Evolutionary conservation across 805 yeast species (phyloP).

Genomic region (Sugiyamaella americana): DNA sequence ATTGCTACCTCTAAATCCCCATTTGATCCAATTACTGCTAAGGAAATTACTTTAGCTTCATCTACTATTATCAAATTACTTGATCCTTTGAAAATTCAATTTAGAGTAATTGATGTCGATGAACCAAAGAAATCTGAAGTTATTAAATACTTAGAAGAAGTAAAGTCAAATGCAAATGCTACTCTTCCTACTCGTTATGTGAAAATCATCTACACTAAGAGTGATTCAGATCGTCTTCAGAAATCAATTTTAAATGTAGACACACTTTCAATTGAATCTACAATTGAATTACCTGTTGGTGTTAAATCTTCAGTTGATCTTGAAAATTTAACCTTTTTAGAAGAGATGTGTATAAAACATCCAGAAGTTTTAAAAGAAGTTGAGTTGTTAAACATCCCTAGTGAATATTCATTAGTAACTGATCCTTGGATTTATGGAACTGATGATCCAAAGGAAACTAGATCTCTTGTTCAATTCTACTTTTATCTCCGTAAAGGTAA

Average conservation of each 20-base stretch:
- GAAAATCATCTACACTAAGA: constrained; percentile 36
- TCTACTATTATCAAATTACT: constrained; percentile 17
- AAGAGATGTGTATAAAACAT: constrained; percentile 44
- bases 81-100: constrained; percentile 34
- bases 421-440: constrained; percentile 86
- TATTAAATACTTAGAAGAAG: constrained; percentile 57
- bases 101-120: constrained; percentile 57
- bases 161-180: constrained; percentile 42
- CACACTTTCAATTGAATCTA: constrained; percentile 54
- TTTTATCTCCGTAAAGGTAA: constrained; percentile 55
- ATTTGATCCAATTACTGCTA: constrained; percentile 37
- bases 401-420: constrained; percentile 46
- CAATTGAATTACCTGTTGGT: constrained; percentile 48
- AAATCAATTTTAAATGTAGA: constrained; percentile 66
- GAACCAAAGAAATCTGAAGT: constrained; percentile 74
- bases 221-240: constrained; percentile 43
- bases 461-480: constrained; percentile 51
- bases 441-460: constrained; percentile 50
- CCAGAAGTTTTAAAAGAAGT: constrained; percentile 59
- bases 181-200: constrained; percentile 60
- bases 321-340: constrained; percentile 55
- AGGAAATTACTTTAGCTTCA: constrained; percentile 7
- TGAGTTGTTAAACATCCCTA: constrained; percentile 60
- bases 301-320: constrained; percentile 62
- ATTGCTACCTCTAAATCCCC: constrained; percentile 44